Evolutionary conservation across 345 rosid genomes (phyloP), one percentile per base, ranked within the genome.

Genomic region (Brassica carinata): DNA sequence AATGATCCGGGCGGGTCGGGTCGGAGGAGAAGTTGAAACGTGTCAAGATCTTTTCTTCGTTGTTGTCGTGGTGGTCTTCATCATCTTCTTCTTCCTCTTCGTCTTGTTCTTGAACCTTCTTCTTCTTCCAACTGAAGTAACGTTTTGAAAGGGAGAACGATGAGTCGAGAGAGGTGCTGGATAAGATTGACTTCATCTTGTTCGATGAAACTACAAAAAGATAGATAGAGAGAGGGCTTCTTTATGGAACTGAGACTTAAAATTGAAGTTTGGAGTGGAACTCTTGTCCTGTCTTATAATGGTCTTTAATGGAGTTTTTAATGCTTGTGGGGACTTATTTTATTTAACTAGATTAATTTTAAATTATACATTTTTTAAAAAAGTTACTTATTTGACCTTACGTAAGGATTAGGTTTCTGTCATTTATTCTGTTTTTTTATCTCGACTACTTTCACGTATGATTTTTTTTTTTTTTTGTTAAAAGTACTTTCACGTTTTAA

Each of bases 131-230:
- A 85, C 83, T 86, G 89, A 93, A 87, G 85, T 87, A 92, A 51
- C 99, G 87, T 45, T 92, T 92, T 77, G 99, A 96, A 85, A 93
- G 86, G 77, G 99, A 93, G 87, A 93, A 83, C 8, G 99, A 88
- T 71, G 96, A 88, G 72, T 93, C 98, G 26, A 86, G 90, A 29
- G 97, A 86, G 70, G 88, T 74, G 81, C 79, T 89, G 43, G 96
- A 87, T 53, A 82, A 51, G 82, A 95, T 93, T 81, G 92, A 86
- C 87, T 83, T 93, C 97, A 91, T 93, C 71, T 68, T 59, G 36
- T 75, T 75, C 11, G 18, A 77, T 86, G 85, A 84, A 31, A 33
- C 10, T 73, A 61, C 74, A 45, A 7, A 30, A 23, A 58, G 10
- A n/a, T 8, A 55, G 3, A 58, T 5, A 48, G 55, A 48, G 64